These are phyloP conservation scores for Fonsecaea pugnacius DNA, from an alignment of 2,329 filamentous ascomycete genomes.

Conservation along the genomic window DNA sequence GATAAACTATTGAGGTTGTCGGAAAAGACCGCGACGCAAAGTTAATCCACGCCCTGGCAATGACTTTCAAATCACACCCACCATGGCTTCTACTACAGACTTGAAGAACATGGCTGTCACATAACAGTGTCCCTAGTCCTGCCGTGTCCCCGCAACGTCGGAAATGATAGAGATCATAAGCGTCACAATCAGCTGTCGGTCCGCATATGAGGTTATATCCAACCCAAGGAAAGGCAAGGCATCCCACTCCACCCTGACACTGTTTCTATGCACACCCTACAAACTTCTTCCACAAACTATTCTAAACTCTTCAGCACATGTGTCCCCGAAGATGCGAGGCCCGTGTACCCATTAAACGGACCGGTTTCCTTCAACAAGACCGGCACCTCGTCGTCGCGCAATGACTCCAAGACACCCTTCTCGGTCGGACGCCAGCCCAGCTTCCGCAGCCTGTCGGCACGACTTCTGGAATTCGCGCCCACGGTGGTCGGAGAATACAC, in stretches of 20 bases:
- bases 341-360: constrained; percentile 16
- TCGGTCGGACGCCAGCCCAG: constrained; percentile 53
- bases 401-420: constrained; percentile 49
- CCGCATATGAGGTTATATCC: too few species aligned
- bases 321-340: constrained; percentile 18
- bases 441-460: constrained; percentile 50
- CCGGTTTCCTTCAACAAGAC: constrained; percentile 18
- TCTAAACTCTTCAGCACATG: constrained; percentile 22
- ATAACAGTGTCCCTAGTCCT: too few species aligned
- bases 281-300: neutral
- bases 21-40: neutral
- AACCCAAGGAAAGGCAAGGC: too few species aligned
- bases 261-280: neutral
- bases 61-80: neutral
- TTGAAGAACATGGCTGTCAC: neutral
- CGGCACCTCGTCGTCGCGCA: constrained; percentile 47
- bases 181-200: too few species aligned
- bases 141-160: too few species aligned
- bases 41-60: neutral
- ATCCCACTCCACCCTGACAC: too few species aligned
- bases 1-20: neutral
- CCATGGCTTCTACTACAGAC: neutral
- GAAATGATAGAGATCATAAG: too few species aligned
- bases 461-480: constrained; percentile 50
- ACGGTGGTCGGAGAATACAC: constrained; percentile 45